These are phyloP conservation scores for Verbascum thapsus DNA, from an alignment of 257 asterid genomes.

Conservation along the genomic window DNA sequence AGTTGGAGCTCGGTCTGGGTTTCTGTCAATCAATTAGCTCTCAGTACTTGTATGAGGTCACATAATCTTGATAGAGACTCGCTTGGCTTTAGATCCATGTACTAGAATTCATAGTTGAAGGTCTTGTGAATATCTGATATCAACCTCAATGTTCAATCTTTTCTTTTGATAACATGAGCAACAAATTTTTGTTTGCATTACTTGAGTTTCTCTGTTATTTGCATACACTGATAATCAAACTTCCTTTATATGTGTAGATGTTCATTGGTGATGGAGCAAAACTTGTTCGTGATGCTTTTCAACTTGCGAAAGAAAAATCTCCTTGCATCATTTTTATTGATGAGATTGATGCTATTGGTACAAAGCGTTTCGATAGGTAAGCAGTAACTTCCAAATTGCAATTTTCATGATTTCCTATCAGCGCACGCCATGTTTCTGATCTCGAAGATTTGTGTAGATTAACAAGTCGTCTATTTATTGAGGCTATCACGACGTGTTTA, in stretches of 20 bases:
- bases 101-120: background rate
- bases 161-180: slow-evolving; percentile 12
- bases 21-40: background rate
- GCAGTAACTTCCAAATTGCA: slow-evolving; percentile 8
- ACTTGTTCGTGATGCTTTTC: slow-evolving; percentile 93
- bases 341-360: slow-evolving; percentile 95
- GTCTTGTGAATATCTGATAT: background rate
- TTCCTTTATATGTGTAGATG: slow-evolving; percentile 53
- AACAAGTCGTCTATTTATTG: slow-evolving; percentile 4
- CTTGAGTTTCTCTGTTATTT: slow-evolving; percentile 1
- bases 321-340: slow-evolving; percentile 95
- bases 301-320: slow-evolving; percentile 90
- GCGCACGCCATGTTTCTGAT: background rate
- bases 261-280: slow-evolving; percentile 92
- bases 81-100: background rate
- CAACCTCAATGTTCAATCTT: background rate
- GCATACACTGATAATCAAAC: background rate
- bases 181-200: background rate
- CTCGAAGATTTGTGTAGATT: background rate
- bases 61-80: background rate
- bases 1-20: too few relatives aligned
- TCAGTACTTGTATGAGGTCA: background rate
- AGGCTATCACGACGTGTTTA: slow-evolving; percentile 7
- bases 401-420: slow-evolving; percentile 11
- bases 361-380: slow-evolving; percentile 89